These are phyloP conservation scores for Vararia minispora DNA, from an alignment of 768 basidiomycete genomes.

Conservation along the genomic window DNA sequence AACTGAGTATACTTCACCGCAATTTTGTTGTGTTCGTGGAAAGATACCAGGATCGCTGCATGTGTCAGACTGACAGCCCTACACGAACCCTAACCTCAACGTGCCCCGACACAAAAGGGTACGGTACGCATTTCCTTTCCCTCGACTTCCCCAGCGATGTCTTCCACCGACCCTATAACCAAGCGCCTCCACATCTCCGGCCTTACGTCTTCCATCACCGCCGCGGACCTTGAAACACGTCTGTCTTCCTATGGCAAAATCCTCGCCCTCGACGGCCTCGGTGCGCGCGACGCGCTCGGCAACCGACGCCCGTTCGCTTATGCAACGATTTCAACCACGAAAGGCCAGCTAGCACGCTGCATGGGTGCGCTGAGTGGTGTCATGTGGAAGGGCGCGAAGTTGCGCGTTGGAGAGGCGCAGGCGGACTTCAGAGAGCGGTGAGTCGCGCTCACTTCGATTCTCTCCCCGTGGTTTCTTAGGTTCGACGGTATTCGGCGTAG, in stretches of 20 bases:
- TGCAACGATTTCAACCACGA: conserved; percentile 57
- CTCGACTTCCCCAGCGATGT: too few relatives aligned
- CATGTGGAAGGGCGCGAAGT: conserved; percentile 80
- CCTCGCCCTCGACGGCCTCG: conserved; percentile 59
- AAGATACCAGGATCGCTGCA: too few relatives aligned
- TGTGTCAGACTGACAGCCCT: too few relatives aligned
- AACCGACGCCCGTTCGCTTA: conserved; percentile 63
- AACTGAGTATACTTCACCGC: too few relatives aligned
- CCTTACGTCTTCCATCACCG: conserved; percentile 52
- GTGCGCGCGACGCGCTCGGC: conserved; percentile 49
- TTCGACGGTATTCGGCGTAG: conserved; percentile 16
- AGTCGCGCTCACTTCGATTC: conserved; percentile 7
- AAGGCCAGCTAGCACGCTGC: conserved; percentile 51
- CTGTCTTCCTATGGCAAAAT: conserved; percentile 61
- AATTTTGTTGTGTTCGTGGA: too few relatives aligned
- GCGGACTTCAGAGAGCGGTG: conserved; percentile 61
- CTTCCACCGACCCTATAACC: conserved; percentile 23
- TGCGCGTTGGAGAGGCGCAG: conserved; percentile 77
- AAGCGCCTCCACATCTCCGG: conserved; percentile 71
- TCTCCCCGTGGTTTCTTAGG: conserved; percentile 12
- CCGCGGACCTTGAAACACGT: conserved; percentile 43
- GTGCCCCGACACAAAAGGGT: too few relatives aligned
- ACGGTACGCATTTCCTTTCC: too few relatives aligned
- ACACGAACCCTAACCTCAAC: too few relatives aligned
- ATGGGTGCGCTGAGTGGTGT: conserved; percentile 69